A percentile compares a stretch with the other conserved stretches of the same genome.
Evolutionary conservation across 2,329 filamentous ascomycete genomes (phyloP).

Genomic region (Phialophora chinensis): DNA sequence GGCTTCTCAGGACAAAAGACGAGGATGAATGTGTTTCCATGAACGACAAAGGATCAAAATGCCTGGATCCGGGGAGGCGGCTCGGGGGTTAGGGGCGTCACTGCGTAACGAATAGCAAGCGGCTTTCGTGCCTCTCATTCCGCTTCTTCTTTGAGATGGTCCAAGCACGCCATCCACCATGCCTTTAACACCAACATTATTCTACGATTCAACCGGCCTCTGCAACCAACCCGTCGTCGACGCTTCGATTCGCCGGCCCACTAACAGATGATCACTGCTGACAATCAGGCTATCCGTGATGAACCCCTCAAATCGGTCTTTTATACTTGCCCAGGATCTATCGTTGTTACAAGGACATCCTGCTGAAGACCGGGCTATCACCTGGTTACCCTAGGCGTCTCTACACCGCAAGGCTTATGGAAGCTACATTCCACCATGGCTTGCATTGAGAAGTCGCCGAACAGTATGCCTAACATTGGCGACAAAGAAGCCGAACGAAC

Average conservation of each 20-base stretch:
- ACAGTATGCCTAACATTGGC: neutral
- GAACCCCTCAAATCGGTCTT: neutral
- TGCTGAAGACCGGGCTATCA: neutral
- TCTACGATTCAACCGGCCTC: neutral
- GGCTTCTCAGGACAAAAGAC: neutral
- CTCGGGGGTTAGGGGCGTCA: neutral
- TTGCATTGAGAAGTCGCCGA: constrained; percentile 1
- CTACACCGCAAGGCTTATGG: no score
- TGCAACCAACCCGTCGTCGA: neutral
- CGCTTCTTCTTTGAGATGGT: constrained; percentile 1
- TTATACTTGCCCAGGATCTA: neutral
- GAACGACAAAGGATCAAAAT: neutral
- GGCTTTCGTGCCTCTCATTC: neutral
- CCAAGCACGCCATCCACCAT: constrained; percentile 20
- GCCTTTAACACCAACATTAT: constrained; percentile 14
- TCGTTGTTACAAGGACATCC: neutral
- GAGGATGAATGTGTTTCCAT: neutral
- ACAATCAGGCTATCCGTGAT: neutral
- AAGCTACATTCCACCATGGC: neutral
- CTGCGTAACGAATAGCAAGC: neutral
- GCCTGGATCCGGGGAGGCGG: no score
- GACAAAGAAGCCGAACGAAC: neutral
- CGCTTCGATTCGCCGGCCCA: neutral
- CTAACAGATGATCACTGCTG: neutral
- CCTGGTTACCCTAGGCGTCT: no score